Evolutionary conservation across 2,329 filamentous ascomycete species (phyloP).

Genomic region (Hymenoscyphus linearis): DNA sequence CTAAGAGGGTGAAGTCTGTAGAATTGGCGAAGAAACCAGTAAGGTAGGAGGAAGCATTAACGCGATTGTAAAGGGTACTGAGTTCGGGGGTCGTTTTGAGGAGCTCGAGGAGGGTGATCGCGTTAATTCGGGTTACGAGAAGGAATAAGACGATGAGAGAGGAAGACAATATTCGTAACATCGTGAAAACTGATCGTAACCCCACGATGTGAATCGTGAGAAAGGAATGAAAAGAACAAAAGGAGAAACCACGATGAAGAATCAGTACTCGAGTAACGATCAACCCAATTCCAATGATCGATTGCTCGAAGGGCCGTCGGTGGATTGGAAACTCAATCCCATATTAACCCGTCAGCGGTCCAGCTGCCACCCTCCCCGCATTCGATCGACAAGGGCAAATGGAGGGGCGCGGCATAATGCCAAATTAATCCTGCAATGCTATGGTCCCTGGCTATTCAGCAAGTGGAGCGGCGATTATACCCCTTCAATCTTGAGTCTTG

Average conservation of each 20-base stretch:
- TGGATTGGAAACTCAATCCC: too few species aligned
- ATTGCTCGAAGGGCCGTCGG: too few species aligned
- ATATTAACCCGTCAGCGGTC: too few species aligned
- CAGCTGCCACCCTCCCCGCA: too few species aligned
- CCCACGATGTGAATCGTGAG: not conserved
- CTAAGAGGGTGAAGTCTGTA: conserved; percentile 20
- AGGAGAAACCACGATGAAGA: not conserved
- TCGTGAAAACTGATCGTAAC: not conserved
- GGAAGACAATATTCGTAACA: not conserved
- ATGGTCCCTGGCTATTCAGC: not conserved
- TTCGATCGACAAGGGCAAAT: too few species aligned
- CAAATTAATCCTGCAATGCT: too few species aligned
- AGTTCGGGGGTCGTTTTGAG: conserved; percentile 16
- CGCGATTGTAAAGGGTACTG: conserved; percentile 12
- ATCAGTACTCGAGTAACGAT: too few species aligned
- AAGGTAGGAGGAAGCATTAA: conserved; percentile 12
- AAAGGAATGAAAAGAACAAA: not conserved
- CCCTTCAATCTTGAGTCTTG: too few species aligned
- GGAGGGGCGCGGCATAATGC: too few species aligned
- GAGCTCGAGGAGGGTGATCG: conserved; percentile 14
- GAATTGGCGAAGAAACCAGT: conserved; percentile 11
- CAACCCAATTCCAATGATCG: too few species aligned
- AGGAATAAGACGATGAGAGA: not conserved
- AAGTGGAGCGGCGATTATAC: not conserved
- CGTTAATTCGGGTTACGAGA: conserved; percentile 1